These are phyloP conservation scores for Talaromyces adpressus DNA, from an alignment of 495 filamentous ascomycete genomes.

Conservation along the genomic window DNA sequence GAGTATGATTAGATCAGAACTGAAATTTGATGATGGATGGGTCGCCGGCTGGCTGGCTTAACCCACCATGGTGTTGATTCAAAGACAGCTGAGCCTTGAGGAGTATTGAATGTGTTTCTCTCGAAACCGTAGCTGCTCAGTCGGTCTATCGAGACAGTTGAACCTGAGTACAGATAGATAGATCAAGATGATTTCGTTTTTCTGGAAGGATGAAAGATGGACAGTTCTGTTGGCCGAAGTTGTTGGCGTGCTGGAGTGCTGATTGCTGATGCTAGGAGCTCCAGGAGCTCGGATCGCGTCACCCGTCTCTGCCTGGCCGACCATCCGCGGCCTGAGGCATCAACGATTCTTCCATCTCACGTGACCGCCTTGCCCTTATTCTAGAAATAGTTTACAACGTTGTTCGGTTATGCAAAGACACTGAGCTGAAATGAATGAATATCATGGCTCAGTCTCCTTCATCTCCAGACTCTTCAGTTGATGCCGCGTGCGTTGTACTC, in stretches of 20 bases:
- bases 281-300: conserved; percentile 3
- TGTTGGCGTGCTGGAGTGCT: background rate
- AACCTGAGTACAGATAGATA: background rate
- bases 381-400: background rate
- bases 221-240: background rate
- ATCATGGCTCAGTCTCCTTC: too few relatives aligned
- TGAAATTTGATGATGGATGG: conserved; percentile 6
- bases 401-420: too few relatives aligned
- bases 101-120: conserved; percentile 1
- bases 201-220: background rate
- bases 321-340: background rate
- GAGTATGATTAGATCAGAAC: conserved; percentile 8
- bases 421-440: too few relatives aligned
- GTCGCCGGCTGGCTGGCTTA: background rate
- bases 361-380: background rate
- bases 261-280: background rate
- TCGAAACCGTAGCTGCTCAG: background rate
- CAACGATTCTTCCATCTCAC: background rate
- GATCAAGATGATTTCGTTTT: background rate
- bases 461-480: too few relatives aligned
- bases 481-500: too few relatives aligned
- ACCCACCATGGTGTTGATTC: conserved; percentile 9
- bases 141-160: background rate
- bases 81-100: conserved; percentile 6
- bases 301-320: conserved; percentile 1